Evolutionary conservation across 2,329 filamentous ascomycete genomes (phyloP), one percentile per base, ranked within the genome.

Genomic region (Raffaelea albimanens): DNA sequence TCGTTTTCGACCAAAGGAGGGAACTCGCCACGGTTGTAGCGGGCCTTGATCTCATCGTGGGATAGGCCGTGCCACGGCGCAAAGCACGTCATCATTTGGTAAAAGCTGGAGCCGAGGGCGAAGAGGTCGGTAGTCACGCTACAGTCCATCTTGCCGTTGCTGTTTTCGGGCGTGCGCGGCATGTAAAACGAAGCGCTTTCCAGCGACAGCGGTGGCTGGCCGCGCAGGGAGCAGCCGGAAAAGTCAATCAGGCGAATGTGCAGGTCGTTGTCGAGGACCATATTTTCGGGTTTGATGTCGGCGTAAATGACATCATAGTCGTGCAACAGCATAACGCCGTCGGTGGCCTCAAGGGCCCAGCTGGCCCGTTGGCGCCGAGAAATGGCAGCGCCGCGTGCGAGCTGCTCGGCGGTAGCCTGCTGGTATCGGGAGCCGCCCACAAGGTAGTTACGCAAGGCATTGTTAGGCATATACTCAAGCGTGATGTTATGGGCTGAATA

Each of bases 281-380:
- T 51, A 34, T 51, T 51, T 9, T 49, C 50, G 20, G 50, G 50
- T 36, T 19, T 29, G 13, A 49, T 21, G 50, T 51, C 50, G 16
- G 50, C 46, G 40, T 51, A 44, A 11, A 49, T 44, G 19, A 51
- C 46, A 13, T 41, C 40, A 41, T 46, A 25, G 3, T 43, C 43
- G 29, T 51, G 46, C 22, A 51, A 34, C 3, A 45, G 5, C 14
- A 41, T 19, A 7, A 51, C 29, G 31, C 42, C 43, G 39, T 51
- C 50, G 9, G 46, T 31, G 10, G 46, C 46, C 44, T 51, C 43
- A 5, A 47, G 40, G 4, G 33, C 42, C 50, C 50, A 51, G 22
- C 39, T 31, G 25, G 46, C 50, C 34, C 50, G 43, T 8, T 20
- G 50, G 10, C 43, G 22, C 16, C 4, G 21, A 3, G 49, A 39